A percentile compares a stretch with the other conserved stretches of the same genome.
Conservation (phyloP, 805 yeast species). For the Candida corydali region DNA sequence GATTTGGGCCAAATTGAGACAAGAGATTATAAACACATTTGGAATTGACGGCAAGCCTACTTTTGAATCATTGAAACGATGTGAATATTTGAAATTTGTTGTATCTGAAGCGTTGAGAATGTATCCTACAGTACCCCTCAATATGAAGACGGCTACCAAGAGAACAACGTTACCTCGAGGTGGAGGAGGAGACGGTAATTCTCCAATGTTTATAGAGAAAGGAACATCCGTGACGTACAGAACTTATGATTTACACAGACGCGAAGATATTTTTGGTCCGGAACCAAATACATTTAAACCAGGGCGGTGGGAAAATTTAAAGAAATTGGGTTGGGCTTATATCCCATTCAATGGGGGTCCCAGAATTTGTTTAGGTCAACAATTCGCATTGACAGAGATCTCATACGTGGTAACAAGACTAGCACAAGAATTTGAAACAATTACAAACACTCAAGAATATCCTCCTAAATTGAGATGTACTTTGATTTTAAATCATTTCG, state of each 20-base stretch:
- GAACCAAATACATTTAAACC: constrained; percentile 33
- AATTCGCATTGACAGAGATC: constrained; percentile 51
- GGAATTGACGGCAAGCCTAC: constrained; percentile 20
- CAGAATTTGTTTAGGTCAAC: constrained; percentile 53
- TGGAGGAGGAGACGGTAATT: constrained; percentile 26
- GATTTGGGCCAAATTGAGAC: constrained; percentile 25
- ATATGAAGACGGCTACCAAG: constrained; percentile 23
- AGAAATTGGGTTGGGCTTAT: constrained; percentile 42
- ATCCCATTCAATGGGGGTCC: constrained; percentile 56
- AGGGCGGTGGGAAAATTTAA: constrained; percentile 34
- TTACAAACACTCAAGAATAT: not conserved
- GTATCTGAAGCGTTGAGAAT: constrained; percentile 33
- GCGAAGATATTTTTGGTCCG: constrained; percentile 23
- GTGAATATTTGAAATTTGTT: constrained; percentile 34
- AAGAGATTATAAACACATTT: constrained; percentile 23
- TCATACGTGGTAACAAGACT: constrained; percentile 39
- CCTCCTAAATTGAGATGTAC: constrained; percentile 2
- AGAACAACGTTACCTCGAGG: constrained; percentile 29
- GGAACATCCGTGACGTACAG: constrained; percentile 17
- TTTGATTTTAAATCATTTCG: not conserved
- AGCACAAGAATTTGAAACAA: constrained; percentile 15
- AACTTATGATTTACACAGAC: constrained; percentile 19
- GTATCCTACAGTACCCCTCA: constrained; percentile 32
- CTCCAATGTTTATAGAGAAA: constrained; percentile 18
- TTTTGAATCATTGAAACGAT: constrained; percentile 34